Conservation (phyloP, 1,284 basidiomycete species). For the Naganishia cerealis region DNA sequence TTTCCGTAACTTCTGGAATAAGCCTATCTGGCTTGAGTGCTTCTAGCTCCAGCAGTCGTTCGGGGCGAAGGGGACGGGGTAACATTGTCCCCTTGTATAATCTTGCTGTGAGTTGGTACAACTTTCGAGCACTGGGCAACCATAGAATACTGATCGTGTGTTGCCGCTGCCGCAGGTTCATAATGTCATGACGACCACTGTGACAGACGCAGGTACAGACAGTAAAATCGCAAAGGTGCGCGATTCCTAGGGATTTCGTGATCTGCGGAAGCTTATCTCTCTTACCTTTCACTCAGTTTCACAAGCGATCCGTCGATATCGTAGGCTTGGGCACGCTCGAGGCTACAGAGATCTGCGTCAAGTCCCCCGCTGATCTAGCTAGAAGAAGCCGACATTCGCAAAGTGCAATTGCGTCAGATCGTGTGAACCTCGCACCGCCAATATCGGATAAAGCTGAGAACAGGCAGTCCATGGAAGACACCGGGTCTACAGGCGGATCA, state of each 20-base stretch:
- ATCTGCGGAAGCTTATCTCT: not conserved
- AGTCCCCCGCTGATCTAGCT: conserved; percentile 4
- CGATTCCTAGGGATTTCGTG: not conserved
- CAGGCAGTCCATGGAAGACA: not conserved
- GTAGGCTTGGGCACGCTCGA: conserved; percentile 74
- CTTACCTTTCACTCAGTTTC: conserved; percentile 57
- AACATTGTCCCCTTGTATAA: conserved; percentile 22
- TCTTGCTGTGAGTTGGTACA: conserved; percentile 1
- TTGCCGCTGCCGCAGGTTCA: conserved; percentile 56
- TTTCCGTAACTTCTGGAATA: conserved; percentile 9
- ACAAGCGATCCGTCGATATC: conserved; percentile 78
- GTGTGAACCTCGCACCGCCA: not conserved
- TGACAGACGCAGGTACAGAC: conserved; percentile 73
- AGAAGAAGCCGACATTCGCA: conserved; percentile 13
- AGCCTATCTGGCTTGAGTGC: conserved; percentile 16
- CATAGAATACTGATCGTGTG: conserved; percentile 7
- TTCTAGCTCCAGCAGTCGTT: conserved; percentile 16
- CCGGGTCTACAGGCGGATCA: not conserved
- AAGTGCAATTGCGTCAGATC: conserved; percentile 24
- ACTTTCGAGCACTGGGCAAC: not conserved
- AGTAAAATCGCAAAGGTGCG: conserved; percentile 77
- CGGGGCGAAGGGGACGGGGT: conserved; percentile 17
- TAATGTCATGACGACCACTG: conserved; percentile 83
- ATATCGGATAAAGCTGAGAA: not conserved
- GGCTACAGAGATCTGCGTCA: conserved; percentile 72